phyloP scores from a whole-genome alignment of 2,329 filamentous ascomycete species.

The Thyridium curvatum region DNA sequence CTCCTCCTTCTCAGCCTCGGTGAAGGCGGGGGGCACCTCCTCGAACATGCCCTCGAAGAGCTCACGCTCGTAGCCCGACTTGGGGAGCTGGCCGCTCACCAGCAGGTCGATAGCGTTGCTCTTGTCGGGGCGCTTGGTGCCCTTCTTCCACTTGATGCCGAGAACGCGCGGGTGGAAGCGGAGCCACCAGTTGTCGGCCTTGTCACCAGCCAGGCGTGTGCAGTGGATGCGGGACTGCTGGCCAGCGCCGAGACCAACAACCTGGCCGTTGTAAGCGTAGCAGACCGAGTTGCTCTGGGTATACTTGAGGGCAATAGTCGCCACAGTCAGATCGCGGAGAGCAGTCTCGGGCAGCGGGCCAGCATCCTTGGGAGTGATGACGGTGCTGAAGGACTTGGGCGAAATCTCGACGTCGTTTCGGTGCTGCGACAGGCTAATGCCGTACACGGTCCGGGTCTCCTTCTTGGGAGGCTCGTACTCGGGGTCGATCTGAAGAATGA shows the following conservation, averaged over 20 bases:
- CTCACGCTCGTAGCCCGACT: conserved; percentile 74
- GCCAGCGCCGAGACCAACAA: conserved; percentile 89
- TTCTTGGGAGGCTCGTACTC: conserved; percentile 74
- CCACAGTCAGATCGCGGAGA: conserved; percentile 83
- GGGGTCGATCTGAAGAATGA: conserved; percentile 90
- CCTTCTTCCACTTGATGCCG: conserved; percentile 92
- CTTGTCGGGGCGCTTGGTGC: conserved; percentile 93
- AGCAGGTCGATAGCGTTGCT: conserved; percentile 96
- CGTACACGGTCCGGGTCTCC: conserved; percentile 85
- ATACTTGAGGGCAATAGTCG: conserved; percentile 96
- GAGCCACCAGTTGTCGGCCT: conserved; percentile 99
- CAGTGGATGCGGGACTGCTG: conserved; percentile 99
- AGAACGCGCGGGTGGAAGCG: conserved; percentile 90
- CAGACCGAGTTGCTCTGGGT: conserved; percentile 99
- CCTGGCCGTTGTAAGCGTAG: conserved; percentile 90
- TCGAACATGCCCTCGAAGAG: conserved; percentile 88
- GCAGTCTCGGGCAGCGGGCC: conserved; percentile 70
- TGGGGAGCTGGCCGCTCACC: conserved; percentile 83
- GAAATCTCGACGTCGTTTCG: conserved; percentile 88
- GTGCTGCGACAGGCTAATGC: conserved; percentile 80
- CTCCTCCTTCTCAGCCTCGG: conserved; percentile 72
- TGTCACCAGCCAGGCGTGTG: conserved; percentile 93
- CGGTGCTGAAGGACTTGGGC: conserved; percentile 75
- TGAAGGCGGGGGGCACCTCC: conserved; percentile 77
- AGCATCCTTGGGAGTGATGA: conserved; percentile 81